These are phyloP conservation scores for Phaffomyces opuntiae DNA, from an alignment of 805 yeast species.

Conservation along the genomic window DNA sequence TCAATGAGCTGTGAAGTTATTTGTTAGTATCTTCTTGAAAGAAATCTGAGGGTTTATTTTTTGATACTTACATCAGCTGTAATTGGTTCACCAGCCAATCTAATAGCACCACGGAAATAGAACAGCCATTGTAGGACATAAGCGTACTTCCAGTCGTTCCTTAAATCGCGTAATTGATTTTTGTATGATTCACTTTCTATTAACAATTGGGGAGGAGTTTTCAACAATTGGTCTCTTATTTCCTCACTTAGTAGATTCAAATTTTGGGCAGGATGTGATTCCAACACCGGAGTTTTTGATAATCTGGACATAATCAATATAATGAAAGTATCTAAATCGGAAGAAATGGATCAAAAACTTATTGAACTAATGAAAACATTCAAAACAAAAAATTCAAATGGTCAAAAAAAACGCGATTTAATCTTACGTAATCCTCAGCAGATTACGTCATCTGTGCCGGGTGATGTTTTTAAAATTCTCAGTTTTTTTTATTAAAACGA, in stretches of 20 bases:
- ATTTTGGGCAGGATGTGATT: conserved; percentile 23
- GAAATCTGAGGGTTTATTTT: conserved; percentile 6
- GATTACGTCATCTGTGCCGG: too few species aligned
- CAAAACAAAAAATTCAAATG: too few species aligned
- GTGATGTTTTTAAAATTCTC: too few species aligned
- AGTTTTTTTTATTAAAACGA: too few species aligned
- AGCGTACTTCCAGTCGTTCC: conserved; percentile 32
- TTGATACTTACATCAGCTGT: conserved; percentile 38
- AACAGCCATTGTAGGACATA: conserved; percentile 50
- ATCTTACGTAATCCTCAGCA: too few species aligned
- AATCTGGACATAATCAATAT: conserved; percentile 13
- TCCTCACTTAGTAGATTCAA: conserved; percentile 26
- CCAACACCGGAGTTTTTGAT: conserved; percentile 11
- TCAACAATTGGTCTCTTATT: conserved; percentile 27
- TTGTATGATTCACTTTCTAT: conserved; percentile 33
- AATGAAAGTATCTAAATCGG: not conserved
- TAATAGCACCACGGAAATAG: conserved; percentile 44
- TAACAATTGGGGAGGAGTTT: conserved; percentile 32
- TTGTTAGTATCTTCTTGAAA: conserved; percentile 4
- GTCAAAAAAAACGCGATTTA: too few species aligned
- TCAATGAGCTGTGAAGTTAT: conserved; percentile 30
- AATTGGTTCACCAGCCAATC: conserved; percentile 43
- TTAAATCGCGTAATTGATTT: conserved; percentile 23
- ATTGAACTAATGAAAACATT: too few species aligned
- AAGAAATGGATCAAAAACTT: too few species aligned